Percentiles rank a stretch among this genome's conserved stretches.
These are phyloP conservation scores for Aquilaria yunnanensis DNA, from an alignment of 345 rosid genomes.

Conservation along the genomic window DNA sequence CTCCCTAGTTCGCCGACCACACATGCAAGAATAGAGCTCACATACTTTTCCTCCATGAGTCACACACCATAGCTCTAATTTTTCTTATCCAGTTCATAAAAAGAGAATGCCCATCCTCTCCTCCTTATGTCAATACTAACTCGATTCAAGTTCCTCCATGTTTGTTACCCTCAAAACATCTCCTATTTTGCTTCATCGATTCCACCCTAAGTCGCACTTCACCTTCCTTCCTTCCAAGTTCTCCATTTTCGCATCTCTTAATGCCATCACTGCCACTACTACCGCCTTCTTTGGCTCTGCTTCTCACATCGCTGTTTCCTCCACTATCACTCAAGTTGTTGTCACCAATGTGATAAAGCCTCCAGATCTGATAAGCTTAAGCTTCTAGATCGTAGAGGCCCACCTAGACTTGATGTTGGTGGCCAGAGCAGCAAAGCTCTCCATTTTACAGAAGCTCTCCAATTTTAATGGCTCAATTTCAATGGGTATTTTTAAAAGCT, in stretches of 20 bases:
- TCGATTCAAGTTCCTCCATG: constrained; percentile 8
- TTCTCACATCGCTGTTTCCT: constrained; percentile 53
- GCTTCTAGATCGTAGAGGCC: too few relatives aligned
- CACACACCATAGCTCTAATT: too few relatives aligned
- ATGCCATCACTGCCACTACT: constrained; percentile 38
- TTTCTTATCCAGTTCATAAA: too few relatives aligned
- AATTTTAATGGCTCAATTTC: too few relatives aligned
- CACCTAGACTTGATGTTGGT: too few relatives aligned
- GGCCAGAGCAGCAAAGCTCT: too few relatives aligned
- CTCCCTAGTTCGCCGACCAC: too few relatives aligned
- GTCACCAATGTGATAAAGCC: constrained; percentile 33
- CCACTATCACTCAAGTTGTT: constrained; percentile 11
- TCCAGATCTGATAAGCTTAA: too few relatives aligned
- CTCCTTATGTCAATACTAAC: constrained; percentile 3
- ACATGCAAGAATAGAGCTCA: too few relatives aligned
- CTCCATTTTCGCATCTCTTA: constrained; percentile 28
- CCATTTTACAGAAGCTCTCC: too few relatives aligned
- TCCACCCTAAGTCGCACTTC: constrained; percentile 10
- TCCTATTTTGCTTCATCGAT: constrained; percentile 12
- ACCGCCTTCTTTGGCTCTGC: constrained; percentile 30
- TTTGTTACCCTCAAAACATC: constrained; percentile 2
- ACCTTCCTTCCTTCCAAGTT: constrained; percentile 25
- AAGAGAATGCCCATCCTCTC: background rate
- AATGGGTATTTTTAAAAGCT: too few relatives aligned
- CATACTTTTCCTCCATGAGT: too few relatives aligned